Evolutionary conservation across 129 eudicot genomes (phyloP).

Genomic region (Escallonia rubra): DNA sequence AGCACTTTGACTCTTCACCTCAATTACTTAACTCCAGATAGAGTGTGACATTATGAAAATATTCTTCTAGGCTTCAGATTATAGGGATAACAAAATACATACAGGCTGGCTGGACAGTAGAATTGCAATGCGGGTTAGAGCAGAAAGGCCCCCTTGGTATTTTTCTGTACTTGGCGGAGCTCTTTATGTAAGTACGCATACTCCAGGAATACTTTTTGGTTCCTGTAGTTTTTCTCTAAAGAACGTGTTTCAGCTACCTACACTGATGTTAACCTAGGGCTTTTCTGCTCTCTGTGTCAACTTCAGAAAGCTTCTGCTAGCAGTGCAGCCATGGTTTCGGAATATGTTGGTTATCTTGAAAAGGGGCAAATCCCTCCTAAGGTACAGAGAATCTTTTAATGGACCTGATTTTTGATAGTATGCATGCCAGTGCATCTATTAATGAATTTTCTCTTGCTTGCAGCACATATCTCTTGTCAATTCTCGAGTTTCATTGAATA

Average conservation of each 20-base stretch:
- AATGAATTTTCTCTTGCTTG: conserved; percentile 21
- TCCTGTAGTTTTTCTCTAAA: background rate
- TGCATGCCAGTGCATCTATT: background rate
- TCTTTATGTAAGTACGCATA: conserved; percentile 60
- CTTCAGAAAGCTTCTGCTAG: conserved; percentile 95
- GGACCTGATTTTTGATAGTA: background rate
- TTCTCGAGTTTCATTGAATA: conserved; percentile 83
- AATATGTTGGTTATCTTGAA: conserved; percentile 95
- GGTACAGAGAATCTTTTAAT: conserved; percentile 30
- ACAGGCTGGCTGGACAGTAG: conserved; percentile 99
- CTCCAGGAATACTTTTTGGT: background rate
- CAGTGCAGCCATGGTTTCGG: conserved; percentile 96
- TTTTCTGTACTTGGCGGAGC: conserved; percentile 97
- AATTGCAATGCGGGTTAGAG: conserved; percentile 98
- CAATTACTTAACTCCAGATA: background rate
- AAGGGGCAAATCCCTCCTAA: conserved; percentile 99
- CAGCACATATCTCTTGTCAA: conserved; percentile 96
- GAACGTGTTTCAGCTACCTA: background rate
- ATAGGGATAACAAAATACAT: conserved; percentile 90
- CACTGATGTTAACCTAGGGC: conserved; percentile 6
- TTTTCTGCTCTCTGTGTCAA: conserved; percentile 14
- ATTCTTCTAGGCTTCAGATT: conserved; percentile 74
- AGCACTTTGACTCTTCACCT: background rate
- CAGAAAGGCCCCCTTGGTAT: conserved; percentile 99
- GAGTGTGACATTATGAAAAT: background rate